Conservation (phyloP, 345 rosid species). For the Zanthoxylum bungeanum region DNA sequence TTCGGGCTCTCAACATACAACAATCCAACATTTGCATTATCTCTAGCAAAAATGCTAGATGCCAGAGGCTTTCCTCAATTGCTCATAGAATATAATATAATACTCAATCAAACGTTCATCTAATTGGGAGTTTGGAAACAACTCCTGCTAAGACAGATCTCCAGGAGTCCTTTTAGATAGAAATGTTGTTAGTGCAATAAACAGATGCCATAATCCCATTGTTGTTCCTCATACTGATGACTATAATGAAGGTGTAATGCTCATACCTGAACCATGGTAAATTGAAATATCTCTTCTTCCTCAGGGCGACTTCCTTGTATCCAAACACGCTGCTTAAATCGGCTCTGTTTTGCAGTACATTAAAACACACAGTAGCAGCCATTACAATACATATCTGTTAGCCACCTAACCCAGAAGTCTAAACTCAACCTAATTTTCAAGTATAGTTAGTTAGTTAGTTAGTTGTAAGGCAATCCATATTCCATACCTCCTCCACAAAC, state of each 20-base stretch:
- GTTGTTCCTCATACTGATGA: not conserved
- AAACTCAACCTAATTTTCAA: not conserved
- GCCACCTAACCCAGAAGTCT: not conserved
- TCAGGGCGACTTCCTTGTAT: constrained; percentile 78
- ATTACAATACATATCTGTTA: not conserved
- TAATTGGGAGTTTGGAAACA: not conserved
- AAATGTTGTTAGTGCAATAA: not conserved
- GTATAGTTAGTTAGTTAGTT: too few species aligned
- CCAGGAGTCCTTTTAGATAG: not conserved
- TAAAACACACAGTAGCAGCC: not conserved
- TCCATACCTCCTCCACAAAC: constrained; percentile 75
- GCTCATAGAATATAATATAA: not conserved
- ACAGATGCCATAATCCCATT: not conserved
- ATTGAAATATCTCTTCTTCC: constrained; percentile 86
- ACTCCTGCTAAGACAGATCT: not conserved
- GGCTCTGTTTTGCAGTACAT: constrained; percentile 40
- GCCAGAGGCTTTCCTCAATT: not conserved
- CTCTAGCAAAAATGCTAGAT: not conserved
- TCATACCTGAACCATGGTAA: constrained; percentile 84
- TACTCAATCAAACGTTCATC: not conserved
- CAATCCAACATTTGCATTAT: too few species aligned
- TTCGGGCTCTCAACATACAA: not conserved
- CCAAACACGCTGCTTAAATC: constrained; percentile 91
- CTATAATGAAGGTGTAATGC: constrained; percentile 2
- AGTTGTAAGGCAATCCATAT: constrained; percentile 10